Base-by-base conservation (phyloP, 1,284 basidiomycete genomes). In the Inonotus hispidus region DNA sequence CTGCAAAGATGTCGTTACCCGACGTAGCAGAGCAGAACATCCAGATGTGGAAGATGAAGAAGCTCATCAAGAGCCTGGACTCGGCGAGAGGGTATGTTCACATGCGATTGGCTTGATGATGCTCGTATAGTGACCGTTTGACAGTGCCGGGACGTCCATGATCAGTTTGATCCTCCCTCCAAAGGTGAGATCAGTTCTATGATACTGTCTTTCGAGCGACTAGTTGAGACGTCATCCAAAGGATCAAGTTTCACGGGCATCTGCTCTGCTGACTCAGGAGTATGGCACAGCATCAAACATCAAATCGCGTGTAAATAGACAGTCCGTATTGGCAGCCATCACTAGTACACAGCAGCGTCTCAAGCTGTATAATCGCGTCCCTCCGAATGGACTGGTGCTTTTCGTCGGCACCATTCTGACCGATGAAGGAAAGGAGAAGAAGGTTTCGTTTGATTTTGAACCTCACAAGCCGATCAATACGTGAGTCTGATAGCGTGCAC, bases 401-500 rank as follows among this genome's bases (percentile, higher is more conserved):
- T 99, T 98, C 72, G 94, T 98, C 63, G 96, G 96, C 53, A 99
- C 97, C 16, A 93, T 99, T 68, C 79, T 99, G 60, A 99, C 96
- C 60, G 96, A 98, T 69, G 96, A 98, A 75, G 94, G 94, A 66
- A 99, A 99, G 76, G 96, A 99, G 77, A 98, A 98, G 82, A 98
- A 98, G 75, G 92, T 95, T 23, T 93, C 92, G 0, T 94, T 99
- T 70, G 95, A 97, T 74, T 96, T 99, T 67, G 95, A 98, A 73
- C 96, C 96, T 14, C 92, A 94, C 74, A 94, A 98, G 75, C 95
- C 97, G 43, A 98, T 99, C 81, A 99, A 98, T 77, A 99, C 96
- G 88, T 94, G 73, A 63, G 88, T 79, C 8, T 50, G 13, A 16
- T 29, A n/a, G 16, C 23, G 21, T 35, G 7, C 35, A 2, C 11